Base-by-base conservation (phyloP, 164 flowering plant species). In the Nymphaea colorata region DNA sequence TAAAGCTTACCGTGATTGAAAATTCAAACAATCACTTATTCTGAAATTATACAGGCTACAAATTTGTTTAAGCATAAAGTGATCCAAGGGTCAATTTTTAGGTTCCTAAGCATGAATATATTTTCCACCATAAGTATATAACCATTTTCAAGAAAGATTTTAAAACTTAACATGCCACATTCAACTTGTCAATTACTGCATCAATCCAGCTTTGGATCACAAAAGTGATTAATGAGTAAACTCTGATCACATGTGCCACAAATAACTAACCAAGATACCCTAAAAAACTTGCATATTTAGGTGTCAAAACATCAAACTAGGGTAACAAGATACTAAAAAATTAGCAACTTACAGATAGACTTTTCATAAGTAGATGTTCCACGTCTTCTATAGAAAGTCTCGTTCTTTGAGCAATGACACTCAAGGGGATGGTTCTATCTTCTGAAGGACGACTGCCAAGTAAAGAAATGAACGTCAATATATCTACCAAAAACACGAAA, bases 341-440 rank as follows among this genome's bases (percentile, higher is more conserved):
- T 51, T 15, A 4, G 57, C 14, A 51, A 82, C 97, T 88, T 80
- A 94, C 97, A 70, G 97, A 91, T 59, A 94, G 87, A 76, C 95
- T 85, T 85, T 91, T 94, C 96, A 94, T 89, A 62, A 94, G 90
- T 75, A 94, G 99, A 80, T 84, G 84, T 73, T 94, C 96, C 66
- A 90, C 99, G 73, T 90, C 96, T 79, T 88, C 96, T 4, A 88
- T 68, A 5, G 95, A 79, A 67, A 94, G 93, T 72, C 82, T 90
- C 47, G 99, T 94, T 64, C 88, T 87, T 68, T 90, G 92, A 7
- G 96, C 92, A 75, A 94, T 90, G 70, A 88, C 69, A 44, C 66
- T 78, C 63, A 91, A 73, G 17, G 99, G 96, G 73, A 94, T 85
- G 6, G 96, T 94, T 72, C 96, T 83, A 73, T 94, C 96, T 75